These are phyloP conservation scores for Tremella mesenterica DNA, from an alignment of 768 basidiomycete species.

Conservation along the genomic window DNA sequence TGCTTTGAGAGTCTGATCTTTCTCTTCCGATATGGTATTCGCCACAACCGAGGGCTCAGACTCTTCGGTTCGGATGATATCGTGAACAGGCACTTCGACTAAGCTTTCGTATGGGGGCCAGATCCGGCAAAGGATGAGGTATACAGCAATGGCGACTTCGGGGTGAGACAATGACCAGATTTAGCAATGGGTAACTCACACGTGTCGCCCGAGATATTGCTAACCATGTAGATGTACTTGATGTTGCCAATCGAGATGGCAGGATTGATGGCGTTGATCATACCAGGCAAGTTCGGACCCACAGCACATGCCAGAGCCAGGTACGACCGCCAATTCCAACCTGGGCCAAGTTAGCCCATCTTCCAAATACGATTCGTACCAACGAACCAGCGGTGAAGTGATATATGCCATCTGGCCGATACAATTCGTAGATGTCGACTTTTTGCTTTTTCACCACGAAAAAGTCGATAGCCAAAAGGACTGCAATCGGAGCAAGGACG, in stretches of 20 bases:
- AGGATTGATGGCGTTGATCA: slow-evolving; percentile 34
- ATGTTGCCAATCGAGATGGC: slow-evolving; percentile 14
- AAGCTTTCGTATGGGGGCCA: slow-evolving; percentile 23
- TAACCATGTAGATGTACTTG: slow-evolving; percentile 22
- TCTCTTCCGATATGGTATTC: no score
- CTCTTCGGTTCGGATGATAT: no score
- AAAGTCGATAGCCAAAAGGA: slow-evolving; percentile 28
- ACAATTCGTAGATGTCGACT: slow-evolving; percentile 30
- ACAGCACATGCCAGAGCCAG: slow-evolving; percentile 30
- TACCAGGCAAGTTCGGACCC: slow-evolving; percentile 35
- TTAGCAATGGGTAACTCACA: slow-evolving; percentile 12
- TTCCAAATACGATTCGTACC: no score
- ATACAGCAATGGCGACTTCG: slow-evolving; percentile 20
- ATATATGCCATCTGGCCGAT: slow-evolving; percentile 32
- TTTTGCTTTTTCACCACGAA: slow-evolving; percentile 23
- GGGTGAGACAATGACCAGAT: not conserved
- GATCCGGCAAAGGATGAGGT: slow-evolving; percentile 17
- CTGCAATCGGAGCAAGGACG: slow-evolving; percentile 36
- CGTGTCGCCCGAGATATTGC: slow-evolving; percentile 23
- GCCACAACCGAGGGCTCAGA: no score
- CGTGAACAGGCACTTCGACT: slow-evolving; percentile 23
- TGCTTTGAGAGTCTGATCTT: no score
- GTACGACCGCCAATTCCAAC: slow-evolving; percentile 36
- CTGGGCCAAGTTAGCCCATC: no score
- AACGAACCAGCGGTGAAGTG: slow-evolving; percentile 24